Conservation (phyloP, 179 eudicot genomes). For the Carnegiea gigantea region DNA sequence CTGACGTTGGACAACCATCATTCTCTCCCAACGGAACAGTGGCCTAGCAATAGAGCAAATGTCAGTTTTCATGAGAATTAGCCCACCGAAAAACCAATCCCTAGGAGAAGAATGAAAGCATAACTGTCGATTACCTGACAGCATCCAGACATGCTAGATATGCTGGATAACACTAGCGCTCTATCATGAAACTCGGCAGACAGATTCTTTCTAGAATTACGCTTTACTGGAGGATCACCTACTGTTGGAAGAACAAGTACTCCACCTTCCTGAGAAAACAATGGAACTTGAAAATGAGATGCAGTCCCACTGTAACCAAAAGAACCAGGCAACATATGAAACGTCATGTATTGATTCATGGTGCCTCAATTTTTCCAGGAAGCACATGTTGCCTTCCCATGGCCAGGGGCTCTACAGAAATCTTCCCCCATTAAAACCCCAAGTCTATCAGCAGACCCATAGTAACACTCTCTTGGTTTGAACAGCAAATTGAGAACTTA, state of each 20-base stretch:
- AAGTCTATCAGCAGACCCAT: neutral
- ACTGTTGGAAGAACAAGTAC: conserved; percentile 78
- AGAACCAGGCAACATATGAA: neutral
- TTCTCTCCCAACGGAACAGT: conserved; percentile 73
- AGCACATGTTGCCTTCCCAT: conserved; percentile 1
- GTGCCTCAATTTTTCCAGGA: neutral
- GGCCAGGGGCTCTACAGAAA: neutral
- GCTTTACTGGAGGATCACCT: conserved; percentile 66
- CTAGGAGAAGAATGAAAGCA: neutral
- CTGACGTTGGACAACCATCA: conserved; percentile 59
- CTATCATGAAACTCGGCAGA: conserved; percentile 63
- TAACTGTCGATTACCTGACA: conserved; percentile 62
- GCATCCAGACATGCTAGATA: conserved; percentile 90
- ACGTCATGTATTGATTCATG: neutral
- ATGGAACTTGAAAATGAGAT: conserved; percentile 12
- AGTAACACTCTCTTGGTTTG: neutral
- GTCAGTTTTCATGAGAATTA: conserved; percentile 4
- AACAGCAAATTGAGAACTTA: neutral
- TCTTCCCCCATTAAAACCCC: neutral
- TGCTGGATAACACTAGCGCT: conserved; percentile 59
- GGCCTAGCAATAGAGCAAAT: conserved; percentile 40
- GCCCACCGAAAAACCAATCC: conserved; percentile 1
- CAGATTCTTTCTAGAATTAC: conserved; percentile 44
- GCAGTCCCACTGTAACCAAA: neutral
- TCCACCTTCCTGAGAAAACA: conserved; percentile 61